Evolutionary conservation across 2,329 filamentous ascomycete genomes (phyloP).

Genomic region (Metarhizium album): DNA sequence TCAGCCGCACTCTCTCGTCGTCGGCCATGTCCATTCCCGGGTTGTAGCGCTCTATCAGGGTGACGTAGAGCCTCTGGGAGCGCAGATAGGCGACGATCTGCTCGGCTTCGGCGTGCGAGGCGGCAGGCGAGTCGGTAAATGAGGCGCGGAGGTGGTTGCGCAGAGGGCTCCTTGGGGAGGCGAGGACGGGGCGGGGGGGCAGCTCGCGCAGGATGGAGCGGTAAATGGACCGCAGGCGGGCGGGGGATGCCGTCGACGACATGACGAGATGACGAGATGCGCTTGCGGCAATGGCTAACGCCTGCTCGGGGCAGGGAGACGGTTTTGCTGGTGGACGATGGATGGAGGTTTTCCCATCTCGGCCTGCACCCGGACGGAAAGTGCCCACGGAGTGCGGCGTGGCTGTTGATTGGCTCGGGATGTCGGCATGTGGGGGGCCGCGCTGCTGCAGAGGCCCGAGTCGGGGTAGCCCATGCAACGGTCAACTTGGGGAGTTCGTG

Average conservation of each 20-base stretch:
- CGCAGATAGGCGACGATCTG: constrained; percentile 72
- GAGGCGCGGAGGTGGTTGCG: constrained; percentile 20
- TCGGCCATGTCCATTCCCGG: constrained; percentile 80
- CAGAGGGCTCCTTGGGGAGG: constrained; percentile 44
- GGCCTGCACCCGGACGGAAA: too few species aligned
- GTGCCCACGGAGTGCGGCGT: not conserved
- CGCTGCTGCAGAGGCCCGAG: too few species aligned
- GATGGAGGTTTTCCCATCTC: not conserved
- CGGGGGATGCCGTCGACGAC: constrained; percentile 26
- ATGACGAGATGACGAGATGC: constrained; percentile 14
- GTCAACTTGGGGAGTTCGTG: not conserved
- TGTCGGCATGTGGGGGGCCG: not conserved
- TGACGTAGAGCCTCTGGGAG: constrained; percentile 76
- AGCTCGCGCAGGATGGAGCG: constrained; percentile 82
- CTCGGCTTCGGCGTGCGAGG: constrained; percentile 36
- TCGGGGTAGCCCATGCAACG: too few species aligned
- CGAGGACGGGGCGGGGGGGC: constrained; percentile 54
- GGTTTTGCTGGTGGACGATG: not conserved
- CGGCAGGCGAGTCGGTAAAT: constrained; percentile 16
- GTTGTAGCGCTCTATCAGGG: constrained; percentile 83
- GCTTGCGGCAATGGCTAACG: not conserved
- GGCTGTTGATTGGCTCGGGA: not conserved
- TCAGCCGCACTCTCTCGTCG: constrained; percentile 74
- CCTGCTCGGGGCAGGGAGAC: not conserved
- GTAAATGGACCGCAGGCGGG: constrained; percentile 66